Percentiles rank a stretch among this genome's conserved stretches.
phyloP scores from a whole-genome alignment of 2,329 filamentous ascomycete species.

The Venturia pyrina region DNA sequence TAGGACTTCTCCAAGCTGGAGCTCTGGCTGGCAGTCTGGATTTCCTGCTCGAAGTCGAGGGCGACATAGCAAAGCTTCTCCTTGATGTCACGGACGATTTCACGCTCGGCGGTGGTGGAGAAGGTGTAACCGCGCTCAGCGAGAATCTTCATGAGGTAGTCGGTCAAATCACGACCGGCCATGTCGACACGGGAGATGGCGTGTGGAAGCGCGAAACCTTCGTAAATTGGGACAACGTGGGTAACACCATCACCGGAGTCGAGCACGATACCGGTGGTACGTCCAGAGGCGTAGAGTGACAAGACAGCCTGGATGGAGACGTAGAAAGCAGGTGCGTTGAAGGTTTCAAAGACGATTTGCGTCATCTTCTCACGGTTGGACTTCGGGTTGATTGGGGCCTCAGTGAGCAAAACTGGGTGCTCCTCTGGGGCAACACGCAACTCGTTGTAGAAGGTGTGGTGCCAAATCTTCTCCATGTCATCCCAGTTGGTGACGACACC shows the following conservation, averaged over 20 bases:
- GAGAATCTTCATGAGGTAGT: slow-evolving; percentile 99
- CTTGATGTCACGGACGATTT: slow-evolving; percentile 99
- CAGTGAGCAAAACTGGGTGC: slow-evolving; percentile 97
- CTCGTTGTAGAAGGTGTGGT: slow-evolving; percentile 99
- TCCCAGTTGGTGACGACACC: slow-evolving; percentile 99
- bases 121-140: slow-evolving; percentile 99
- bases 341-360: slow-evolving; percentile 99
- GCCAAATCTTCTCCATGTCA: slow-evolving; percentile 99
- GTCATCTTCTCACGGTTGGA: slow-evolving; percentile 99
- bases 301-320: slow-evolving; percentile 99
- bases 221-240: slow-evolving; percentile 99
- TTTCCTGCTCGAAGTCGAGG: slow-evolving; percentile 99
- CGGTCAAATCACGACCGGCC: slow-evolving; percentile 99
- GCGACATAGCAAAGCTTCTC: slow-evolving; percentile 99
- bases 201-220: slow-evolving; percentile 99
- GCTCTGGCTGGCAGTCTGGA: slow-evolving; percentile 98
- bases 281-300: slow-evolving; percentile 98
- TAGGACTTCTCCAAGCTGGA: slow-evolving; percentile 99
- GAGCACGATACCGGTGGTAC: slow-evolving; percentile 99
- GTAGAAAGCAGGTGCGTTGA: slow-evolving; percentile 99
- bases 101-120: slow-evolving; percentile 99
- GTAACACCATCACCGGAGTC: slow-evolving; percentile 99
- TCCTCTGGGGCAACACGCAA: slow-evolving; percentile 99
- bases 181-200: slow-evolving; percentile 99
- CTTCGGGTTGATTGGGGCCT: slow-evolving; percentile 99